Percentiles rank a stretch among this genome's conserved stretches.
Evolutionary conservation across 306 rosid species (phyloP).

Genomic region (Corylus americana): DNA sequence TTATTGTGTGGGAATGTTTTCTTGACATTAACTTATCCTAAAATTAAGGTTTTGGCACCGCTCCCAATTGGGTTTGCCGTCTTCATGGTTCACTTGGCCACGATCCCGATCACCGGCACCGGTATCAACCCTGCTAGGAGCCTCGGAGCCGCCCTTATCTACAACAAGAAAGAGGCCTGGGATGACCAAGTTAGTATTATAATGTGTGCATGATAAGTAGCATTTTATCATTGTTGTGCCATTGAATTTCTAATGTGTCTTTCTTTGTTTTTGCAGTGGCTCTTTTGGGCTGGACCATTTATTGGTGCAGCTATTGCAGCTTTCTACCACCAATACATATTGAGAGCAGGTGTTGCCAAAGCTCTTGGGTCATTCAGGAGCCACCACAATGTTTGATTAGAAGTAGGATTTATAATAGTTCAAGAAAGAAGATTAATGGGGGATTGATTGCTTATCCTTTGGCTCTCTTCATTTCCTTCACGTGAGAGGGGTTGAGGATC

Average conservation of each 20-base stretch:
- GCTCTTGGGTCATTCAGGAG: constrained; percentile 98
- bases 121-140: constrained; percentile 98
- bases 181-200: constrained; percentile 66
- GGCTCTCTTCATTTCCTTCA: neutral
- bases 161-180: constrained; percentile 57
- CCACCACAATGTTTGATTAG: constrained; percentile 52
- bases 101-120: constrained; percentile 89
- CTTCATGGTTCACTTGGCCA: constrained; percentile 95
- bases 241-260: neutral
- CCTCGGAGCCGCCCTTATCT: constrained; percentile 83
- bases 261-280: constrained; percentile 63
- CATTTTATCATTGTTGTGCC: neutral
- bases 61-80: constrained; percentile 98
- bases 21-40: constrained; percentile 9
- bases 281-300: constrained; percentile 96
- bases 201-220: neutral
- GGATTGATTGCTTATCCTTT: neutral
- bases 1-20: neutral
- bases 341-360: constrained; percentile 82
- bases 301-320: constrained; percentile 93
- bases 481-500: constrained; percentile 3
- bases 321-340: constrained; percentile 90
- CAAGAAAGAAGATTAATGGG: neutral
- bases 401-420: constrained; percentile 25
- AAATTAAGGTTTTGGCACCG: constrained; percentile 84